Percentiles rank a stretch among this genome's conserved stretches.
These are phyloP conservation scores for Halophytophthora batemanensis DNA, from an alignment of 352 stramenopile genomes.

Conservation along the genomic window DNA sequence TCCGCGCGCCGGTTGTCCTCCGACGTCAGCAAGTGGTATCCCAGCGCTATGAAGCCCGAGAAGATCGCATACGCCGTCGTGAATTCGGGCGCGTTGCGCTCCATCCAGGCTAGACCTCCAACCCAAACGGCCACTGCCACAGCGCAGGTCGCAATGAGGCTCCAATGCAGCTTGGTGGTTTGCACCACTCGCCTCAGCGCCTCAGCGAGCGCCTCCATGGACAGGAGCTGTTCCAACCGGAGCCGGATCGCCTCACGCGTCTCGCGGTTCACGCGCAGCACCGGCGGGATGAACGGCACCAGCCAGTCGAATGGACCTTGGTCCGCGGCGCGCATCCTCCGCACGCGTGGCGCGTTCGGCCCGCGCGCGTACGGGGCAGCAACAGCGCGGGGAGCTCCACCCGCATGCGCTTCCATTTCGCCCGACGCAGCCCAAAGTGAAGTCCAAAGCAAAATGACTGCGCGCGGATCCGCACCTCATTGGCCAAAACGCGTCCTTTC, in stretches of 20 bases:
- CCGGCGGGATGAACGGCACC: constrained; percentile 78
- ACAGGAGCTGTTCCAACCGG: constrained; percentile 30
- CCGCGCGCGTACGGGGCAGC: background rate
- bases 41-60: constrained; percentile 41
- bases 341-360: constrained; percentile 11
- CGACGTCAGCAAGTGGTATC: constrained; percentile 31
- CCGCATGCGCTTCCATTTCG: background rate
- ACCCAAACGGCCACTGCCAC: constrained; percentile 36
- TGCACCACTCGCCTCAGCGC: constrained; percentile 13
- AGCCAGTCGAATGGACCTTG: constrained; percentile 62
- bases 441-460: no score
- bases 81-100: constrained; percentile 52
- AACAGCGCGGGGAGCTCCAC: background rate
- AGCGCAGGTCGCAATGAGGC: constrained; percentile 14
- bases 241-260: constrained; percentile 48
- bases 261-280: constrained; percentile 75
- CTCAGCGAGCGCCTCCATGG: constrained; percentile 23
- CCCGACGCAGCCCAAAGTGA: no score
- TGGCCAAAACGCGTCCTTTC: no score
- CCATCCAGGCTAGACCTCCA: constrained; percentile 38
- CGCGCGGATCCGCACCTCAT: no score
- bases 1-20: constrained; percentile 13
- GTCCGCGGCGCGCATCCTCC: constrained; percentile 14
- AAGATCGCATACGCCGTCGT: constrained; percentile 61
- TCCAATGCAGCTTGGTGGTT: constrained; percentile 23